These are phyloP conservation scores for Fusarium tupiense DNA, from an alignment of 2,329 filamentous ascomycete species.

Conservation along the genomic window DNA sequence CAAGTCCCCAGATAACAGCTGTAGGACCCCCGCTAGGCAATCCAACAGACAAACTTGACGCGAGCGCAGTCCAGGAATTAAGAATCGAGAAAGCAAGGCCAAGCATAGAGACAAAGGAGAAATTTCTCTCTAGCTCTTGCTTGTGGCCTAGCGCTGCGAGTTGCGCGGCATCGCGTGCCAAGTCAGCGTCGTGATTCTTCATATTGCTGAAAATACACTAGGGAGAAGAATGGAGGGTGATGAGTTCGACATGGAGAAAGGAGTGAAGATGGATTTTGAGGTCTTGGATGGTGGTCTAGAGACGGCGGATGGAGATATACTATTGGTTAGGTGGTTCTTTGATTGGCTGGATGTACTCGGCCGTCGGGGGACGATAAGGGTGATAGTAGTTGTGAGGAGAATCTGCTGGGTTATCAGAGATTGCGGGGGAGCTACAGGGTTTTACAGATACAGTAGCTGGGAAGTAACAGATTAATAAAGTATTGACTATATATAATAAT, in stretches of 20 bases:
- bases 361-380: not conserved
- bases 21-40: not conserved
- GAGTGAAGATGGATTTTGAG: not conserved
- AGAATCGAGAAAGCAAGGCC: not conserved
- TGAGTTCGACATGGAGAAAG: not conserved
- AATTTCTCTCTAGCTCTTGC: not conserved
- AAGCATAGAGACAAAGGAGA: not conserved
- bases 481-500: not conserved
- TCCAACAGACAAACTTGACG: not conserved
- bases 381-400: not conserved
- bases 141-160: not conserved
- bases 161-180: not conserved
- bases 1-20: not conserved
- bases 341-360: not conserved
- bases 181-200: not conserved
- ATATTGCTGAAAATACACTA: rapidly evolving
- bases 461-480: not conserved
- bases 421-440: not conserved
- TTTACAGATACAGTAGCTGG: too few relatives aligned
- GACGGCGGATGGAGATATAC: not conserved
- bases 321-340: not conserved
- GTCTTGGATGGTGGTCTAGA: not conserved
- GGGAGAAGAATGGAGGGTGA: rapidly evolving
- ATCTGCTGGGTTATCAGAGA: not conserved
- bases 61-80: not conserved